Percentiles rank a stretch among this genome's conserved stretches.
Conservation (phyloP, 2,329 filamentous ascomycete genomes). For the Aspergillus hortae region DNA sequence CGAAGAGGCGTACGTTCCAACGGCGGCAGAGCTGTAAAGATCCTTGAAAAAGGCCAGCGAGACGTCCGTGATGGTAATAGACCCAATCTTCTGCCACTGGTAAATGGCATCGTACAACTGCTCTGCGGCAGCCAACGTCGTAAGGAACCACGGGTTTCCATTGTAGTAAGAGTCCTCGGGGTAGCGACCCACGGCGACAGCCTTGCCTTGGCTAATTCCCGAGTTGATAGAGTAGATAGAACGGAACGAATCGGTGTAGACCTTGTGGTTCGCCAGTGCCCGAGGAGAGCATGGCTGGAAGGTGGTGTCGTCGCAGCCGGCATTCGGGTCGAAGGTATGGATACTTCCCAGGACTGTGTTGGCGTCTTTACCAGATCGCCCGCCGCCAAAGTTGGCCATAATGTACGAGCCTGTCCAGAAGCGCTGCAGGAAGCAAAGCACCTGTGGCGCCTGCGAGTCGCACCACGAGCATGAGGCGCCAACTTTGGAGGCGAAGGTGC, state of each 20-base stretch:
- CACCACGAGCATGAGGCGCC: conserved; percentile 60
- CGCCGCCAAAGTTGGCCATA: conserved; percentile 63
- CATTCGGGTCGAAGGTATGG: conserved; percentile 36
- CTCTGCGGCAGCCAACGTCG: conserved; percentile 73
- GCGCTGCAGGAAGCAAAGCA: conserved; percentile 69
- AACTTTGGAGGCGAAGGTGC: conserved; percentile 59
- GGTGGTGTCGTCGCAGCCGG: conserved; percentile 45
- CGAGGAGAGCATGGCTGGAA: conserved; percentile 73
- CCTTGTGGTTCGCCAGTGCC: conserved; percentile 73
- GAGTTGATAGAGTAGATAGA: conserved; percentile 58
- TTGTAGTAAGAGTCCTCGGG: conserved; percentile 70
- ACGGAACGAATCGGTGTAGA: conserved; percentile 71
- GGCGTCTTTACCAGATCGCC: conserved; percentile 66
- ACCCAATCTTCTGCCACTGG: conserved; percentile 63
- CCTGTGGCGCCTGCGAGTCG: conserved; percentile 62
- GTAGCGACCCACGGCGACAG: conserved; percentile 58
- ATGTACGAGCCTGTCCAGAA: conserved; percentile 68
- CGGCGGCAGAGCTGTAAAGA: conserved; percentile 54
- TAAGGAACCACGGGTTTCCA: conserved; percentile 77
- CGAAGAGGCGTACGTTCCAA: conserved; percentile 63
- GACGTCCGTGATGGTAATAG: conserved; percentile 60
- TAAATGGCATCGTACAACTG: conserved; percentile 74
- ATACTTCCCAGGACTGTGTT: conserved; percentile 61
- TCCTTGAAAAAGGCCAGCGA: conserved; percentile 71
- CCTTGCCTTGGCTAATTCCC: conserved; percentile 23